Evolutionary conservation across 169 alveolate species (phyloP), one percentile per base, ranked within the genome.

Genomic region (Prorocentrum cordatum): DNA sequence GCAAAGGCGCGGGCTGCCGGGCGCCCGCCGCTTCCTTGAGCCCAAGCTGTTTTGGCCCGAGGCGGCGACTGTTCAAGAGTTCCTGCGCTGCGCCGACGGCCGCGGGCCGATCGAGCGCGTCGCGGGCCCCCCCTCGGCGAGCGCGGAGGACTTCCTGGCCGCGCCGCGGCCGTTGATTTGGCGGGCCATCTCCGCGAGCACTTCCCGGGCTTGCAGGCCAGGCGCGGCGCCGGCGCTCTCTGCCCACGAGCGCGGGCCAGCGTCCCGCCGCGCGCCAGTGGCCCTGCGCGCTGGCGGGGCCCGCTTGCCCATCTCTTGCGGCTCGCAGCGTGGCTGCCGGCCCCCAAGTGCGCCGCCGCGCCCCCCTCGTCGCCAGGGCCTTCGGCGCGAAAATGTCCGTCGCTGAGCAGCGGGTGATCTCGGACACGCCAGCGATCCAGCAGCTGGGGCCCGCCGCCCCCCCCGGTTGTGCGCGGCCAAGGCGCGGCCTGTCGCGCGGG

Each of bases 1-100:
- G 29, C 26, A 58, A 26, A 35, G 24, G 75, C 64, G 32, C n/a
- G 29, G 7, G 75, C 64, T 79, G 88, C n/a, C 59, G 88, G 26
- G 61, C 2, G 45, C 33, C 9, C 61, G 36, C 62, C 88, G 47
- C 2, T 9, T 59, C 18, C 35, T 58, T 36, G 2, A 36, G 35
- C 66, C 88, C n/a, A n/a, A n/a, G n/a, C n/a, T n/a, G n/a, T n/a
- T n/a, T n/a, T n/a, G n/a, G n/a, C n/a, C n/a, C n/a, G n/a, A n/a
- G n/a, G n/a, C n/a, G n/a, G n/a, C n/a, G n/a, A n/a, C n/a, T n/a
- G n/a, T n/a, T n/a, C n/a, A n/a, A n/a, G n/a, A n/a, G n/a, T n/a
- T n/a, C n/a, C n/a, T n/a, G n/a, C n/a, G n/a, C n/a, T n/a, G n/a
- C n/a, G n/a, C n/a, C n/a, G n/a, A n/a, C n/a, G n/a, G n/a, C n/a